Base-by-base conservation (phyloP, 2,329 filamentous ascomycete genomes). In the Fusarium dimerum region DNA sequence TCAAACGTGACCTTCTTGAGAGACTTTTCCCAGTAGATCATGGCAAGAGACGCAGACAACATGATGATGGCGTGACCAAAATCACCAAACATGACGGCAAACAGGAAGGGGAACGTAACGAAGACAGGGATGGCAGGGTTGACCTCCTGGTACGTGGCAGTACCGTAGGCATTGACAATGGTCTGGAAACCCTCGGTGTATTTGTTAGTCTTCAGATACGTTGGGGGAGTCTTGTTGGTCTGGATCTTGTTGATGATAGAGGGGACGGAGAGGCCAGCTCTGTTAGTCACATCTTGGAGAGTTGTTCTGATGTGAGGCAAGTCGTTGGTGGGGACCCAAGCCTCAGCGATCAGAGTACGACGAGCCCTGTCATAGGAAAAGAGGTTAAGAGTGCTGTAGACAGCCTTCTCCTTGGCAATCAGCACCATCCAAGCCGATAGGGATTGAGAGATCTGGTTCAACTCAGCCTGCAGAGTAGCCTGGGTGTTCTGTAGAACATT, bases 71-170 rank as follows among this genome's bases (percentile, higher is more conserved):
- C 94, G 68, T 99, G 94, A 47, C 94, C 95, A 53, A 96, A 87
- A 74, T 99, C 94, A 79, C 94, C 95, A 70, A 99, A 99, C 94
- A 99, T 99, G 83, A 99, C 94, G 45, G 94, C 94, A 70, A 99
- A 99, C 57, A 99, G 80, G 80, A 99, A 99, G n/a, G 95, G 94
- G 75, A 99, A 99, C 6, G 94, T 99, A 59, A 99, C 87, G 62
- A 97, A 92, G 47, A 96, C 94, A 38, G 93, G 93, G 18, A 99
- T 82, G 56, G 92, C 93, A 51, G 94, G 94, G 75, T 99, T 99
- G 72, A 97, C 89, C 76, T 99, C 94, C 63, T 89, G 89, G 75
- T 99, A 99, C 61, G 96, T 97, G 55, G 94, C 90, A 40, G 94
- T 97, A 68, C 94, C 95, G 68, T 99, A 99, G 29, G 95, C 94